Percentiles rank a stretch among this genome's conserved stretches.
Evolutionary conservation across 2,329 filamentous ascomycete species (phyloP).

Genomic region (Neocatenulostroma microsporum): DNA sequence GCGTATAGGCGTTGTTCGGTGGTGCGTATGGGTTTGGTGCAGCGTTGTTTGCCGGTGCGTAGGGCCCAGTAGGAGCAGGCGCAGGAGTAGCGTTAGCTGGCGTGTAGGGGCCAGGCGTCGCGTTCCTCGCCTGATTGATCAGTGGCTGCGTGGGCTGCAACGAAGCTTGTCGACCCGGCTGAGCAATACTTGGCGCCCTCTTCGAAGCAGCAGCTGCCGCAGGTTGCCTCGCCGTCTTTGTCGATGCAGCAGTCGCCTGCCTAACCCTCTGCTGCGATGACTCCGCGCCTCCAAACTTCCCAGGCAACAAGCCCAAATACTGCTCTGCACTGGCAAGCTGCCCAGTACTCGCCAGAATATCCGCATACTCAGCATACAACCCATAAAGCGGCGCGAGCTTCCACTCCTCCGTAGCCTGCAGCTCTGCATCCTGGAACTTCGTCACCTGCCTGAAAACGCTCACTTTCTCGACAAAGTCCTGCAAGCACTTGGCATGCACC

Average conservation of each 20-base stretch:
- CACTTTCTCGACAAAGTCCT: constrained; percentile 96
- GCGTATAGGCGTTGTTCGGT: constrained; percentile 26
- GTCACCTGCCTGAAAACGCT: constrained; percentile 92
- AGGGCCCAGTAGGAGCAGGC: constrained; percentile 6
- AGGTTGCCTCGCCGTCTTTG: too few relatives aligned
- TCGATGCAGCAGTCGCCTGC: constrained; percentile 56
- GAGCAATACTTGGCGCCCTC: constrained; percentile 16
- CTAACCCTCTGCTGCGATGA: constrained; percentile 77
- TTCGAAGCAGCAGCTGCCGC: too few relatives aligned
- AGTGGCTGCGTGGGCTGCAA: constrained; percentile 35
- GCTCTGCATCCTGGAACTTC: constrained; percentile 77
- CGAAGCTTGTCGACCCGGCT: constrained; percentile 12
- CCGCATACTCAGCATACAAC: constrained; percentile 95
- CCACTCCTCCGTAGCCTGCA: constrained; percentile 66
- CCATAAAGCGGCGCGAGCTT: constrained; percentile 82
- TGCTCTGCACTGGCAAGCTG: constrained; percentile 79
- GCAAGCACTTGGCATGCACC: constrained; percentile 77
- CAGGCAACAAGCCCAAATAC: constrained; percentile 81
- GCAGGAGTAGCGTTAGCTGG: constrained; percentile 30
- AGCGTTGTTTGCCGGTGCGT: constrained; percentile 11
- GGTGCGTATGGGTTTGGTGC: constrained; percentile 46
- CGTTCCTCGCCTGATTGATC: constrained; percentile 27
- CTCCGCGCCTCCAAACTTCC: constrained; percentile 76
- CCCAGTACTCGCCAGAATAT: constrained; percentile 85
- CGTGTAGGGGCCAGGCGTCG: constrained; percentile 31